Evolutionary conservation across 225 moss, liverwort and hornwort species (phyloP).

Genomic region (Ulota crispa): DNA sequence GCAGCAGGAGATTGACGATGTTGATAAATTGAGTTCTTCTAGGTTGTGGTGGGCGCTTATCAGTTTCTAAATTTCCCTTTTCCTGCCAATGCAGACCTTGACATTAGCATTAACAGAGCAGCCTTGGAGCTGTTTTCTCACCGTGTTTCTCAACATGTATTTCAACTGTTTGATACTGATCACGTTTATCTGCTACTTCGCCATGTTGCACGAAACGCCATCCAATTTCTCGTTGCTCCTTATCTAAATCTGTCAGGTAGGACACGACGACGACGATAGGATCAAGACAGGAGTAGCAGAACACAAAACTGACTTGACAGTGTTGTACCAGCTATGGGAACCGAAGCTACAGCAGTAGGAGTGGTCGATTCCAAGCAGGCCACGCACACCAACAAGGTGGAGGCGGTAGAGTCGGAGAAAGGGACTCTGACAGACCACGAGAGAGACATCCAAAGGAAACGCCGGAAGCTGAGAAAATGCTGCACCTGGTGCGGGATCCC

Average conservation of each 20-base stretch:
- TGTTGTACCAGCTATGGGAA: slow-evolving; percentile 29
- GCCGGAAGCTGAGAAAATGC: slow-evolving; percentile 27
- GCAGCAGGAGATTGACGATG: slow-evolving; percentile 1
- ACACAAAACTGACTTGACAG: neutral
- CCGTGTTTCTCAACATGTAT: neutral
- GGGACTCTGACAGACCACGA: neutral
- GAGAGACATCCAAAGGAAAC: slow-evolving; percentile 1
- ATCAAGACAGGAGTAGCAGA: neutral
- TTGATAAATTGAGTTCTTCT: neutral
- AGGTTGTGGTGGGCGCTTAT: neutral
- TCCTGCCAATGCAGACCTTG: neutral
- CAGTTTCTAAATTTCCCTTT: too few relatives aligned
- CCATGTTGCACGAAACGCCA: slow-evolving; percentile 12
- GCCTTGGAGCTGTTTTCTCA: neutral
- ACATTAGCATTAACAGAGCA: neutral
- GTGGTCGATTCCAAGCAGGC: slow-evolving; percentile 19
- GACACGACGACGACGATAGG: neutral
- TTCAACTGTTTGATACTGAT: neutral
- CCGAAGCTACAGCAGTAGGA: neutral
- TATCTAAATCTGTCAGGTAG: neutral
- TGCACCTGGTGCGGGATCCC: slow-evolving; percentile 33
- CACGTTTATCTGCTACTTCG: slow-evolving; percentile 4
- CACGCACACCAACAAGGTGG: slow-evolving; percentile 23
- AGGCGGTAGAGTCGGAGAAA: slow-evolving; percentile 28
- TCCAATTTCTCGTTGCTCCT: slow-evolving; percentile 10